Conservation (phyloP, 371 early-diverging fungal genomes). For the Apophysomyces trapeziformis region DNA sequence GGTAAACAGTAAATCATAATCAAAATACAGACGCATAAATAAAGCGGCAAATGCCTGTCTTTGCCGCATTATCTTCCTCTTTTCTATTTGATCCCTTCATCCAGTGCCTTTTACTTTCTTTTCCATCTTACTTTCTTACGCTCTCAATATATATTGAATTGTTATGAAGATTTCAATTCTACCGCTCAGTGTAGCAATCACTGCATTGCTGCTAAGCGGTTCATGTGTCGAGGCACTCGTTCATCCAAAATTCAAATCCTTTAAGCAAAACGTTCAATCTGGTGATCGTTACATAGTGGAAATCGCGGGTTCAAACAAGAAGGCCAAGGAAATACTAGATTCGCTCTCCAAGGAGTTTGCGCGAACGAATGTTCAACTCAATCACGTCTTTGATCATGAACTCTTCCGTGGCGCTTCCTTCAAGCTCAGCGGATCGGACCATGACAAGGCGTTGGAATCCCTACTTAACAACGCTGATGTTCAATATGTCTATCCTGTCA, state of each 20-base stretch:
- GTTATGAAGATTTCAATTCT: background rate
- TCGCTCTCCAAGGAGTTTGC: conserved; percentile 28
- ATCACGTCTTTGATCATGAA: conserved; percentile 35
- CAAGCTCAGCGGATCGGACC: conserved; percentile 22
- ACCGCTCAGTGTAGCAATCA: conserved; percentile 1
- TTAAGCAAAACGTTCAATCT: background rate
- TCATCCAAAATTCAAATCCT: background rate
- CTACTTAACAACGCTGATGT: conserved; percentile 14
- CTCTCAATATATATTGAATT: background rate
- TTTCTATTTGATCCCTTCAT: too few relatives aligned
- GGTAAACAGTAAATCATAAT: background rate
- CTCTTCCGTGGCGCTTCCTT: conserved; percentile 48
- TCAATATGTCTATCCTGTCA: background rate
- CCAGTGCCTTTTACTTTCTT: background rate
- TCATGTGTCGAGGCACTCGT: conserved; percentile 2
- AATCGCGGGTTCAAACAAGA: conserved; percentile 17
- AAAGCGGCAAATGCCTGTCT: background rate
- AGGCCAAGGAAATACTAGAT: conserved; percentile 21
- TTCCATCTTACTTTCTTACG: background rate
- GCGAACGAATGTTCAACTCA: conserved; percentile 27
- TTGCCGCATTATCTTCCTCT: background rate
- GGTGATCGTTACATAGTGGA: conserved; percentile 41
- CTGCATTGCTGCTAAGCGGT: background rate
- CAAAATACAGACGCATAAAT: background rate
- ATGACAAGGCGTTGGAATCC: conserved; percentile 10